Conservation (phyloP, 257 asterid species). For the Gardenia jasminoides region DNA sequence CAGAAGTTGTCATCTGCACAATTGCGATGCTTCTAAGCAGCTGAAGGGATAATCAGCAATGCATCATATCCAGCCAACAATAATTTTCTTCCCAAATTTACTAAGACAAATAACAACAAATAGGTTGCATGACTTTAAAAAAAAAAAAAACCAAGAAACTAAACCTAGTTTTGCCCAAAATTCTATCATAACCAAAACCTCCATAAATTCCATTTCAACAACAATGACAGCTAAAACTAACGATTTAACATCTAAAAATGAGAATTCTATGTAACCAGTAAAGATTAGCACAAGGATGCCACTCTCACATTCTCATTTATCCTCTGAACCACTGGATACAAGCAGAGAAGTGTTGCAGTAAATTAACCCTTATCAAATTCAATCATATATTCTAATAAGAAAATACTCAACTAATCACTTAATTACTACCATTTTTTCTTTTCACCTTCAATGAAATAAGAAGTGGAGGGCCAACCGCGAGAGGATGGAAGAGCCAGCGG, state of each 20-base stretch:
- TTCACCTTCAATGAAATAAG: constrained; percentile 34
- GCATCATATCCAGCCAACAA: background rate
- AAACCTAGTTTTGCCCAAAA: background rate
- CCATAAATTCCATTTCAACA: too few relatives aligned
- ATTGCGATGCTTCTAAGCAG: background rate
- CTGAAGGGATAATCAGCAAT: background rate
- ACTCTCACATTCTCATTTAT: too few relatives aligned
- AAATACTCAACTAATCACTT: too few relatives aligned
- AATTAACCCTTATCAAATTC: too few relatives aligned
- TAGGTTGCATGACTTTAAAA: too few relatives aligned
- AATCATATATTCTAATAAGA: background rate
- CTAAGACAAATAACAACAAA: background rate
- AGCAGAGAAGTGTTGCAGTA: background rate
- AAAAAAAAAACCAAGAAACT: too few relatives aligned
- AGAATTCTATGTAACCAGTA: too few relatives aligned
- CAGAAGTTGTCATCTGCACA: background rate
- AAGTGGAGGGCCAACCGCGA: constrained; percentile 44
- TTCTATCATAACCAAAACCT: too few relatives aligned
- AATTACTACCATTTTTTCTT: background rate
- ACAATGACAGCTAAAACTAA: too few relatives aligned
- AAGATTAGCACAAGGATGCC: too few relatives aligned
- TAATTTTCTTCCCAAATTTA: background rate
- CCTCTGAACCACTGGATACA: background rate
- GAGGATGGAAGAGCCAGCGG: constrained; percentile 17
- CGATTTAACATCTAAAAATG: background rate